Evolutionary conservation across 306 rosid species (phyloP).

Genomic region (Clitoria ternatea): DNA sequence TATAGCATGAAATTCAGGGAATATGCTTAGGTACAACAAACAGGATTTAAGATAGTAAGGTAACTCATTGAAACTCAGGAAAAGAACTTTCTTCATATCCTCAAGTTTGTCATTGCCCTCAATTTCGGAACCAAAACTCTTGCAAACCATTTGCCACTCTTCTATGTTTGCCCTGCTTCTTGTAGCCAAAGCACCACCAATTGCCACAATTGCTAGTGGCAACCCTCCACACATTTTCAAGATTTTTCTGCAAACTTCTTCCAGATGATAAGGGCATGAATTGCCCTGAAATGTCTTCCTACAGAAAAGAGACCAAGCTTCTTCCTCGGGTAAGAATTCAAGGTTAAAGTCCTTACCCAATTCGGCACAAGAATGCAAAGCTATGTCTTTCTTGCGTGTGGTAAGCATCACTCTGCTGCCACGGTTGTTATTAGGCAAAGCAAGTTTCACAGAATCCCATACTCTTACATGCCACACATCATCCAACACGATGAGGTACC

Average conservation of each 20-base stretch:
- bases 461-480: conserved; percentile 40
- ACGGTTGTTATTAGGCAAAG: conserved; percentile 36
- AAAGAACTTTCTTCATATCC: conserved; percentile 45
- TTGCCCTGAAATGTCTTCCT: conserved; percentile 44
- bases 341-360: conserved; percentile 30
- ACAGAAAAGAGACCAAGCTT: conserved; percentile 50
- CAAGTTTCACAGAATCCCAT: conserved; percentile 47
- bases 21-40: conserved; percentile 48
- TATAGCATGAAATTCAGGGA: conserved; percentile 36
- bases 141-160: conserved; percentile 39
- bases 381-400: conserved; percentile 43
- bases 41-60: conserved; percentile 65
- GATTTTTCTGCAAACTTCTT: conserved; percentile 18
- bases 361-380: conserved; percentile 31
- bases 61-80: conserved; percentile 54
- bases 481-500: conserved; percentile 52
- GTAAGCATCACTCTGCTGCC: conserved; percentile 52
- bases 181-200: conserved; percentile 45
- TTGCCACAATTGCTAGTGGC: conserved; percentile 54
- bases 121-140: conserved; percentile 39
- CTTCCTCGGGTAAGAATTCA: conserved; percentile 42
- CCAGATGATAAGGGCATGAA: conserved; percentile 41
- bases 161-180: conserved; percentile 35
- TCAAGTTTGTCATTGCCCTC: conserved; percentile 37
- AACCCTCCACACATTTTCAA: conserved; percentile 44